Base-by-base conservation (phyloP, 2,329 filamentous ascomycete species). In the Falciphora oryzae region DNA sequence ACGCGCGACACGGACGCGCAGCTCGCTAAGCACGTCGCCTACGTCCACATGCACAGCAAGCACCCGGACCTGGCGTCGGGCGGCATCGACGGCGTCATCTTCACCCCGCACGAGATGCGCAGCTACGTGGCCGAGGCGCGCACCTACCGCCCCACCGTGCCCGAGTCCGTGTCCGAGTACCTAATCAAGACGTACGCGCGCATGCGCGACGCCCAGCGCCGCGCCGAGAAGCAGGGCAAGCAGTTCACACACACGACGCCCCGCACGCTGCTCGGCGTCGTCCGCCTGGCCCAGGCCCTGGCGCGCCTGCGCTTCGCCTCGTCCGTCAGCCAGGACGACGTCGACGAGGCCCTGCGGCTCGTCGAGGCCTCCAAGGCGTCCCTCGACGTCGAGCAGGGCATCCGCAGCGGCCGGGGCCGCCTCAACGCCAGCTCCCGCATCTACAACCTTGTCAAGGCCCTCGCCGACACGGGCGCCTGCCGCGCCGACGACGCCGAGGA, bases 161-260 rank as follows among this genome's bases (percentile, higher is more conserved):
- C 94, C 1, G 90, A 89, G 72, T 83, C 85, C 8, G 92, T 97
- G 4, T 93, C 92, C 0, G 95, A 99, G 75, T 99, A 99, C 80
- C 92, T 99, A 82, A 91, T 96, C 64, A 95, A 94, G 74, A 96
- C 94, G 0, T 99, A 99, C 74, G 95, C 99, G 38, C 90, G 92
- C 67, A 89, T 99, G 83, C 90, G 95, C 63, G 92, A 96, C 72
- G 87, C 93, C 73, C 93, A 97, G 76, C 93, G 94, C 76, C 88
- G 90, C 65, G 93, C 96, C 67, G 95, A 98, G 79, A 91, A 89
- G 75, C 89, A 87, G 73, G 94, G 94, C 79, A 92, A 93, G 77
- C 92, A 94, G 71, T 98, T 98, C 76, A 90, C 92, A 1, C 92
- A 99, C 78, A 96, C 93, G 25, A 96, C 93, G 1, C 91, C 94